Conservation (phyloP, 371 early-diverging fungal species). For the Parasitella parasitica region DNA sequence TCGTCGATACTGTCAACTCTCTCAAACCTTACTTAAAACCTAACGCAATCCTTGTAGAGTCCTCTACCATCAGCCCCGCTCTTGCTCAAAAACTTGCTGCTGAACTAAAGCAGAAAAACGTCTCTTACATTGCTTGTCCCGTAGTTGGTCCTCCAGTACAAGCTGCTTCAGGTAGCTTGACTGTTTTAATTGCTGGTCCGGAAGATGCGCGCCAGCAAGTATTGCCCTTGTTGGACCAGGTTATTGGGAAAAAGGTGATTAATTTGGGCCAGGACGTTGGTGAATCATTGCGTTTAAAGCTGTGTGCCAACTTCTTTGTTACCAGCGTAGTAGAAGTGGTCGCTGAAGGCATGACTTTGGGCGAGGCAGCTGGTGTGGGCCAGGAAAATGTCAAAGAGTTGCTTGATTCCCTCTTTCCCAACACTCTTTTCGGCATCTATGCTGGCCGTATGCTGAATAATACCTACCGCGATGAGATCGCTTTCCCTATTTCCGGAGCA, state of each 20-base stretch:
- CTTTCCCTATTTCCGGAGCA: conserved; percentile 31
- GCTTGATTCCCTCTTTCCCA: conserved; percentile 55
- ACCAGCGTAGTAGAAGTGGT: conserved; percentile 57
- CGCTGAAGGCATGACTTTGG: conserved; percentile 71
- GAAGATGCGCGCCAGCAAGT: conserved; percentile 13
- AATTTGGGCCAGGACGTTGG: conserved; percentile 51
- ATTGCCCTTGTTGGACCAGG: conserved; percentile 28
- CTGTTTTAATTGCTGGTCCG: conserved; percentile 26
- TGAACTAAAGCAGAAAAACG: conserved; percentile 9
- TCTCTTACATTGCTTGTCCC: conserved; percentile 35
- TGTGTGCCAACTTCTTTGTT: conserved; percentile 71
- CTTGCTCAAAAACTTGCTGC: conserved; percentile 13
- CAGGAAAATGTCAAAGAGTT: conserved; percentile 59
- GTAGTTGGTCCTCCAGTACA: conserved; percentile 44
- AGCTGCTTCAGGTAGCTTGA: conserved; percentile 31
- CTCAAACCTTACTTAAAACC: conserved; percentile 25
- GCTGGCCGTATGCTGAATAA: conserved; percentile 36
- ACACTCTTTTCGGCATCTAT: conserved; percentile 29
- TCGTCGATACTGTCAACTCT: conserved; percentile 24
- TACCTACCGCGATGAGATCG: conserved; percentile 30
- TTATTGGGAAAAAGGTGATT: conserved; percentile 38
- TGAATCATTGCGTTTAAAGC: conserved; percentile 54
- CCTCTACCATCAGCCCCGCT: conserved; percentile 40
- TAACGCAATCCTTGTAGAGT: conserved; percentile 40
- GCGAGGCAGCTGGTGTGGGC: conserved; percentile 56